A percentile compares a stretch with the other conserved stretches of the same genome.
phyloP scores from a whole-genome alignment of 768 basidiomycete species.

The button mushroom (Agaricus bisporus) region DNA sequence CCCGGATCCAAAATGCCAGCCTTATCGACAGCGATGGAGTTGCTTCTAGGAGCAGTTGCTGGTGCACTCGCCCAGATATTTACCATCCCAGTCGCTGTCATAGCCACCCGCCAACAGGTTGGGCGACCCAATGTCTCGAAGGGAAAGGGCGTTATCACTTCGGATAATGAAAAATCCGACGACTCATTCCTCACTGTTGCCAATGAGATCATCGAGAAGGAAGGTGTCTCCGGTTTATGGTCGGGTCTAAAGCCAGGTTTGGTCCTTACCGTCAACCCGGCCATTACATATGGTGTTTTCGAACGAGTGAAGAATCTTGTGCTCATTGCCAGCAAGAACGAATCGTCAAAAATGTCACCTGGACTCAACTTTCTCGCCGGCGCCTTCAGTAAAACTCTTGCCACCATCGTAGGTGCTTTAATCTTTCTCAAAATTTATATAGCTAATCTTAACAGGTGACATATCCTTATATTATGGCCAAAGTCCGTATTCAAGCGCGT shows the following conservation, averaged over 20 bases:
- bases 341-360: constrained; percentile 64
- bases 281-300: constrained; percentile 94
- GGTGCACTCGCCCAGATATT: constrained; percentile 96
- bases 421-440: background rate
- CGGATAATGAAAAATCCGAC: constrained; percentile 29
- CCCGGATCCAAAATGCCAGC: constrained; percentile 54
- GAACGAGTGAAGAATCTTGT: constrained; percentile 83
- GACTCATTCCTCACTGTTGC: constrained; percentile 79
- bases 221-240: constrained; percentile 87
- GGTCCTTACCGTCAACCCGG: constrained; percentile 95
- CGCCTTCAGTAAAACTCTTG: constrained; percentile 89
- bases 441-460: constrained; percentile 54
- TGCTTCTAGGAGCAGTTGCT: constrained; percentile 84
- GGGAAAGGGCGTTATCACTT: constrained; percentile 5
- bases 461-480: constrained; percentile 95
- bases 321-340: constrained; percentile 45
- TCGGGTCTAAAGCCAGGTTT: constrained; percentile 87
- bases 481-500: constrained; percentile 91
- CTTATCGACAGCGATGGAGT: constrained; percentile 73
- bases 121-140: constrained; percentile 35
- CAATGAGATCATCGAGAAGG: constrained; percentile 82
- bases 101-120: constrained; percentile 96
- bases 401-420: constrained; percentile 71
- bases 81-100: constrained; percentile 96
- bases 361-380: constrained; percentile 81